Conservation (phyloP, 129 eudicot species). For the Solidago caesia region DNA sequence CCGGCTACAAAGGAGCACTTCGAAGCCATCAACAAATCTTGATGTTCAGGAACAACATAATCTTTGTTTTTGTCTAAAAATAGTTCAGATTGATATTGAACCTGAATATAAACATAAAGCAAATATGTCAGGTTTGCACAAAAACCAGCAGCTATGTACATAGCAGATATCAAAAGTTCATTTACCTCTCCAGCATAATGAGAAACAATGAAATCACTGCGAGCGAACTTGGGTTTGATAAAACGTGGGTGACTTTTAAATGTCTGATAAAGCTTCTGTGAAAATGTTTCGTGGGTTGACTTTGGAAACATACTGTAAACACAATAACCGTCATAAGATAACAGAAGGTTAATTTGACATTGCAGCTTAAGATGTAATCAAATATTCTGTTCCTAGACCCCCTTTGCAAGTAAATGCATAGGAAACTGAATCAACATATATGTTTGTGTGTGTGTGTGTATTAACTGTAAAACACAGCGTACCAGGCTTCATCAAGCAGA, state of each 20-base stretch:
- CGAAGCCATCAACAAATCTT: constrained; percentile 88
- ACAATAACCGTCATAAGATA: constrained; percentile 27
- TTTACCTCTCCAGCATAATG: constrained; percentile 99
- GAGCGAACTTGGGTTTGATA: constrained; percentile 91
- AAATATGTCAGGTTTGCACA: constrained; percentile 22
- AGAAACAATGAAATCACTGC: constrained; percentile 83
- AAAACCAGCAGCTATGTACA: constrained; percentile 19
- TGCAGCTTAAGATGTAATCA: constrained; percentile 3
- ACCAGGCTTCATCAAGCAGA: constrained; percentile 99
- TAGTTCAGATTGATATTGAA: constrained; percentile 81
- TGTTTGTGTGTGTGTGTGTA: not conserved
- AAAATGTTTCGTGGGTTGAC: constrained; percentile 96
- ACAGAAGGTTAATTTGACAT: constrained; percentile 16
- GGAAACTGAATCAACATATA: constrained; percentile 15
- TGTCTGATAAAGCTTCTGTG: constrained; percentile 94
- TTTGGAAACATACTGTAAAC: constrained; percentile 94
- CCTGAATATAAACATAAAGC: constrained; percentile 47
- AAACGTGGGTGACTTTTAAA: constrained; percentile 76
- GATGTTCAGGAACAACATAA: constrained; percentile 97
- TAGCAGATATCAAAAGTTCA: constrained; percentile 2
- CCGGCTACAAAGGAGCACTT: constrained; percentile 85
- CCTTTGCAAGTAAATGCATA: constrained; percentile 14
- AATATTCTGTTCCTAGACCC: constrained; percentile 6
- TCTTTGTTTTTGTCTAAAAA: constrained; percentile 97
- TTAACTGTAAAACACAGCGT: constrained; percentile 23